These are phyloP conservation scores for Exobasidium cylindrosporum DNA, from an alignment of 1,284 basidiomycete species.

Conservation along the genomic window DNA sequence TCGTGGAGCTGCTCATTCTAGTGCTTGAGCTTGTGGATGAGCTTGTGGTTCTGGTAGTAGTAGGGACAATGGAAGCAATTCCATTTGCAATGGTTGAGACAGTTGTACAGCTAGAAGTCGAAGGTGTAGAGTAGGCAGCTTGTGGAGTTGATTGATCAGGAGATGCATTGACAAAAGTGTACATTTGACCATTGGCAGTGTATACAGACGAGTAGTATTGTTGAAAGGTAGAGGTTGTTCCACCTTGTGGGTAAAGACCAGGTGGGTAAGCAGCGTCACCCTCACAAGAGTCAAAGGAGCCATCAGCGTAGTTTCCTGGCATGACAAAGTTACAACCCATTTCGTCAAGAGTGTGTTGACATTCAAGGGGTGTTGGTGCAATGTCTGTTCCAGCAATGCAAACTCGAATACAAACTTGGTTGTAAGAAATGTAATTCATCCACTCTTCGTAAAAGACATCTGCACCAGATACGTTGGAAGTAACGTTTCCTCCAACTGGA, in stretches of 20 bases:
- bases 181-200: constrained; percentile 25
- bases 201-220: constrained; percentile 42
- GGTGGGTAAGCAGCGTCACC: constrained; percentile 54
- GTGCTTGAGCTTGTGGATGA: constrained; percentile 16
- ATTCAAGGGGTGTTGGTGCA: constrained; percentile 41
- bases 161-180: constrained; percentile 49
- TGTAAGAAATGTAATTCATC: constrained; percentile 56
- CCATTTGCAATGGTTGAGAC: constrained; percentile 41
- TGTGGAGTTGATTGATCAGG: constrained; percentile 40
- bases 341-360: constrained; percentile 52
- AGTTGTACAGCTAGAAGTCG: constrained; percentile 44
- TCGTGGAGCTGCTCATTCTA: background rate
- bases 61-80: constrained; percentile 34
- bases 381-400: constrained; percentile 49
- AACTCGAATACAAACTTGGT: constrained; percentile 53
- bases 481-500: constrained; percentile 61
- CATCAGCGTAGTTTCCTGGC: constrained; percentile 50
- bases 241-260: constrained; percentile 45
- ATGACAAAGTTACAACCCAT: constrained; percentile 57
- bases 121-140: constrained; percentile 50
- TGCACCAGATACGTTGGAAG: constrained; percentile 58
- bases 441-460: constrained; percentile 61
- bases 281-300: constrained; percentile 51
- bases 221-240: constrained; percentile 50
- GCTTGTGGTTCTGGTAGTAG: constrained; percentile 18